phyloP scores from a whole-genome alignment of 495 filamentous ascomycete genomes.

The Neurospora terricola region DNA sequence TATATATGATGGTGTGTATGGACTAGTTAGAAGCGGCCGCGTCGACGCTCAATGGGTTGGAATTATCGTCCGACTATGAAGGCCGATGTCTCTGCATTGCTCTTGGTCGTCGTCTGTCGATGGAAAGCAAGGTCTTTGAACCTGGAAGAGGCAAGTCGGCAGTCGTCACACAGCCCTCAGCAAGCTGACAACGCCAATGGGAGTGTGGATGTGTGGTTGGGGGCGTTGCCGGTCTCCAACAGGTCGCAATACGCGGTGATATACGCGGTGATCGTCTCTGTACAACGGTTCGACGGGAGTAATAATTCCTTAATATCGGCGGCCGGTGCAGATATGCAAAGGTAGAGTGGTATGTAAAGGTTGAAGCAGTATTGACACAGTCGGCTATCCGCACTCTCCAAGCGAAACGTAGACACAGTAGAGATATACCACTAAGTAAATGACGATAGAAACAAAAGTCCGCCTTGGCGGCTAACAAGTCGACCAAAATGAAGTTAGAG shows the following conservation, averaged over 20 bases:
- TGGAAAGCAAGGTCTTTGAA: neutral
- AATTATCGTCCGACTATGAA: constrained; percentile 10
- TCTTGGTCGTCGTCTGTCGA: neutral
- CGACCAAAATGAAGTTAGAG: neutral
- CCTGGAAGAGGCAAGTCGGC: constrained; percentile 1
- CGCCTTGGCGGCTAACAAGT: neutral
- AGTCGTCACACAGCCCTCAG: neutral
- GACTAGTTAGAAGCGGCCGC: neutral
- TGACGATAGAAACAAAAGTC: neutral
- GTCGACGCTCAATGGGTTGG: constrained; percentile 3
- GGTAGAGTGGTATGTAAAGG: neutral
- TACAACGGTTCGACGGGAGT: neutral
- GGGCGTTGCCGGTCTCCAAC: neutral
- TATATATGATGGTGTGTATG: neutral
- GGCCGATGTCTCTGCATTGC: constrained; percentile 12
- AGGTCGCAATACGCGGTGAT: neutral
- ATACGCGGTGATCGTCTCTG: neutral
- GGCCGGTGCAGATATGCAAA: neutral
- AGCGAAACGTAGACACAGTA: neutral
- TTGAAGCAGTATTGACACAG: neutral
- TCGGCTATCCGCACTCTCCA: neutral
- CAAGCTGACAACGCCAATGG: neutral
- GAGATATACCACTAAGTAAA: neutral
- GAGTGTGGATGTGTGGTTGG: neutral
- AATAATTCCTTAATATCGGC: neutral